Conservation (phyloP, 2,329 filamentous ascomycete species). For the Penicillium fuscoglaucum region DNA sequence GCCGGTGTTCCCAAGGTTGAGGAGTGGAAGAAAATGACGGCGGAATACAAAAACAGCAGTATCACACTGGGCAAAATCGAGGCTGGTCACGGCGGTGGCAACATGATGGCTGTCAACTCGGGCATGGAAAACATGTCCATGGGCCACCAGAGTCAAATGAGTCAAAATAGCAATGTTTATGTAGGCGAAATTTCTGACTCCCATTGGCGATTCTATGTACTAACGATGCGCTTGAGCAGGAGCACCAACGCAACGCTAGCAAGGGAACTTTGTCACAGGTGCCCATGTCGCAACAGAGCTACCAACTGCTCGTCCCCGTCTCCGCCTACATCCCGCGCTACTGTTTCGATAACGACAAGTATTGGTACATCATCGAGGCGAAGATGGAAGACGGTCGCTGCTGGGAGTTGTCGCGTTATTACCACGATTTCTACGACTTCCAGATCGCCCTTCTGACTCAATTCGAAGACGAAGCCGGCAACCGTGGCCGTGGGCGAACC, state of each 20-base stretch:
- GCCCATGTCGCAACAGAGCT: constrained; percentile 44
- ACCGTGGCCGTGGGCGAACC: constrained; percentile 75
- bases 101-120: constrained; percentile 62
- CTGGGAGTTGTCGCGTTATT: constrained; percentile 92
- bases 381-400: constrained; percentile 84
- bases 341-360: constrained; percentile 95
- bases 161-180: constrained; percentile 51
- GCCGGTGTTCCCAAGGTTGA: constrained; percentile 93
- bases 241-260: constrained; percentile 43
- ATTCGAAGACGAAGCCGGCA: constrained; percentile 90
- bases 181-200: constrained; percentile 43
- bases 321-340: constrained; percentile 86
- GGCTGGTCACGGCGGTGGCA: constrained; percentile 27
- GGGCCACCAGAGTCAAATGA: constrained; percentile 54
- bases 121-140: constrained; percentile 79
- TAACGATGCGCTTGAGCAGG: constrained; percentile 17
- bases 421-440: constrained; percentile 98
- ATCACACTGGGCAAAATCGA: constrained; percentile 94
- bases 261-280: constrained; percentile 34
- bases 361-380: constrained; percentile 97
- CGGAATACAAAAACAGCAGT: constrained; percentile 98
- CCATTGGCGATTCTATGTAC: not conserved
- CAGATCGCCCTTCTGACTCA: constrained; percentile 91
- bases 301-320: constrained; percentile 69
- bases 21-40: constrained; percentile 99